Evolutionary conservation across 345 rosid genomes (phyloP), one percentile per base, ranked within the genome.

Genomic region (Orychophragmus violaceus): DNA sequence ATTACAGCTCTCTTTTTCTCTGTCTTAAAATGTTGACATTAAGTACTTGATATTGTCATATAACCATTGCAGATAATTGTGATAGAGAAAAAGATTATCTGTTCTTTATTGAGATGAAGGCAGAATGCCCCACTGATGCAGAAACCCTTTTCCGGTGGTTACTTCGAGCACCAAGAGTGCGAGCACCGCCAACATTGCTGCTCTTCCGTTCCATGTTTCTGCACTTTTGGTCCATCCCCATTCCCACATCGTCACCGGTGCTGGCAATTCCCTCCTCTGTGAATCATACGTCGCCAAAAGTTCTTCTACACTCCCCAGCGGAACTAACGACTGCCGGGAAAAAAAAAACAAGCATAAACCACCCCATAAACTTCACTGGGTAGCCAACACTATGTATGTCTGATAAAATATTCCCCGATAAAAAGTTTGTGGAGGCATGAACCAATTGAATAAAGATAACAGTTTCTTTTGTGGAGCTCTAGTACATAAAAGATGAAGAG

Each of bases 141-240:
- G 83, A 77, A 94, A 85, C 12, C 99, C 97, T 73, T 94, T 70
- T 19, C 99, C 99, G 0, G 99, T 94, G 61, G 96, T 86, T 64
- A 94, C 92, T 77, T 94, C 97, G 0, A 94, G 83, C 56, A 87
- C 83, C 85, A 90, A 62, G 11, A 94, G 84, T 35, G 89, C 85
- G 3, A 94, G 78, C 60, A 90, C 97, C 18, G 95, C 97, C 52
- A 94, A 71, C 99, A 94, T 90, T 44, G 99, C 99, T 27, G 99
- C 97, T 76, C 99, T 82, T 53, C 99, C 97, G 16, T 94, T 94
- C 99, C 99, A 90, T 29, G 99, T 94, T 77, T 94, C 99, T 0
- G 99, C 99, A 78, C 99, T 94, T 82, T 75, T 88, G 16, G 96
- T 94, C 97, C 97, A 94, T 66, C 99, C 97, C 99, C 97, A 90